A percentile compares a stretch with the other conserved stretches of the same genome.
Evolutionary conservation across 257 asterid species (phyloP).

Genomic region (Vinca minor): DNA sequence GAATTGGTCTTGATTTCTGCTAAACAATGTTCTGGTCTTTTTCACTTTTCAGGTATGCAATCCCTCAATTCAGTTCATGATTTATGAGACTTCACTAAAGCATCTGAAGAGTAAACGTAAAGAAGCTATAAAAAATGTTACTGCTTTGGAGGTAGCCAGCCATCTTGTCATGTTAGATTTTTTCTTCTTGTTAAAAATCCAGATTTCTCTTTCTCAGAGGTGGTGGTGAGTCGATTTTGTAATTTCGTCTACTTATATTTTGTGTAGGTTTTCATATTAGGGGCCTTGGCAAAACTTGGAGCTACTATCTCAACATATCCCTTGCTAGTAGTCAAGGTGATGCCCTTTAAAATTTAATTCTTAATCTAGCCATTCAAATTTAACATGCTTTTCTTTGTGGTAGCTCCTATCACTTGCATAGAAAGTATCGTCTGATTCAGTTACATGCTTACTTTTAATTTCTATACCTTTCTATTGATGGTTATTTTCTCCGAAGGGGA

Average conservation of each 20-base stretch:
- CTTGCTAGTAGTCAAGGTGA: constrained; percentile 83
- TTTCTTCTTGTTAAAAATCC: background rate
- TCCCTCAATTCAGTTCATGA: constrained; percentile 98
- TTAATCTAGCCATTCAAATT: background rate
- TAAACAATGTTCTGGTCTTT: constrained; percentile 12
- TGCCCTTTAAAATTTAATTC: background rate
- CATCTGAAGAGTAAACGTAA: constrained; percentile 59
- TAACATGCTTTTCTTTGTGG: background rate
- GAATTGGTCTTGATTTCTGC: constrained; percentile 14
- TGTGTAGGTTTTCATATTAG: constrained; percentile 55
- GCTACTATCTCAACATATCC: constrained; percentile 89
- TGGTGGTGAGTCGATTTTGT: constrained; percentile 2
- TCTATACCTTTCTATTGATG: background rate
- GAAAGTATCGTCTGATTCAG: background rate
- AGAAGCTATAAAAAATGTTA: constrained; percentile 31
- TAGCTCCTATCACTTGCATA: background rate
- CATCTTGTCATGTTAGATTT: background rate
- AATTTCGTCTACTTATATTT: constrained; percentile 6
- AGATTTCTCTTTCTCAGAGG: constrained; percentile 2
- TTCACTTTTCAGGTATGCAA: constrained; percentile 63
- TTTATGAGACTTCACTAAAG: constrained; percentile 70
- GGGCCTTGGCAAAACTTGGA: constrained; percentile 91
- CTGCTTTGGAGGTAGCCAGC: constrained; percentile 65
- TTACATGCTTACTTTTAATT: background rate
- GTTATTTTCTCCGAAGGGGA: background rate